Base-by-base conservation (phyloP, 2,329 filamentous ascomycete genomes). In the Aspergillus calidoustus region DNA sequence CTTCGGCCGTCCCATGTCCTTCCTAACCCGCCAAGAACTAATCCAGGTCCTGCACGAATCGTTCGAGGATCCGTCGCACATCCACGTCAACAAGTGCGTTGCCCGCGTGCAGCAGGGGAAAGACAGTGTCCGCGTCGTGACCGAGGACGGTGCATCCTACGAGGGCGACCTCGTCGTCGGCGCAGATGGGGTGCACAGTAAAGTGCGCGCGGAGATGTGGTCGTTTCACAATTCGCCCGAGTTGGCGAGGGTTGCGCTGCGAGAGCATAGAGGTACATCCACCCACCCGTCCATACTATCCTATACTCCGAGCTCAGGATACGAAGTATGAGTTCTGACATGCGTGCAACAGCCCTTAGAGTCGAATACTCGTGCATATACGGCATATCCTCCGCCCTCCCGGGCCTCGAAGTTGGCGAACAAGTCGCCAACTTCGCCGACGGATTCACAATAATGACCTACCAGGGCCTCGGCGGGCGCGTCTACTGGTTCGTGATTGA, bases 191-290 rank as follows among this genome's bases (percentile, higher is more conserved):
- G 34, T 41, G 11, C 34, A 41, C 6, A 41, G 34, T 15, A 41
- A 41, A 41, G 72, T 77, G 11, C 72, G 77, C 2, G 59, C 62
- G 4, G 71, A 75, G 48, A 77, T 81, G 70, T 72, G 70, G 63
- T 61, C 64, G 6, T 44, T 66, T 4, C 63, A 62, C 5, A 54
- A 57, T 17, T 55, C 52, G 19, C 51, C 61, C 2, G 31, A 47
- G 19, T 53, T 57, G 19, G 56, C 54, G 2, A 41, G n/a, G 1
- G 48, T 47, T 15, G 54, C 57, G 22, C 51, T 59, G 3, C 49
- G 13, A 15, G 61, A 68, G 41, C 58, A 46, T 25, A 55, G 34
- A 7, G 25, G 60, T 63, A 25, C 44, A 15, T 19, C 19, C 19
- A 19, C 19, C 19, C 47, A 15, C 44, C 4, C 30, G 25, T 31